Base-by-base conservation (phyloP, 257 asterid species). In the Solanum commersonii region DNA sequence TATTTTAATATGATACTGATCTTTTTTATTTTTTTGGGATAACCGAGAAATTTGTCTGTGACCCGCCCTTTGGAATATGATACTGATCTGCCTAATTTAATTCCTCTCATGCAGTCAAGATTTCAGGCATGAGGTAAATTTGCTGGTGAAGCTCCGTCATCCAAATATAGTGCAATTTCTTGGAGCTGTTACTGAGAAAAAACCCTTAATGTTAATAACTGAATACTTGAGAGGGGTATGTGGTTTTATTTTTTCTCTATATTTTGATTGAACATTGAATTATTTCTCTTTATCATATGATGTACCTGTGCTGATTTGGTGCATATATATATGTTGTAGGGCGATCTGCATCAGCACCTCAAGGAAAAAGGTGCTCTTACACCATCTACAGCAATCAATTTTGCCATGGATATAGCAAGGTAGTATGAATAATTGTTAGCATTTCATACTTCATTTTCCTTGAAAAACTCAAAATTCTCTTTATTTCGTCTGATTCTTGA, bases 61-160 rank as follows among this genome's bases (percentile, higher is more conserved):
- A 42, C 49, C 49, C 5, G 52, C 52, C 16, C 16, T 44, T 44
- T 44, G 52, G 16, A 82, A 16, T 18, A 8, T 81, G n/a, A 67
- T 65, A 40, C 27, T 14, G 40, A 29, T 67, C 44, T 85, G 40
- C 87, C 44, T 68, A 42, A 67, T 65, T 42, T 85, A 22, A 85
- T 88, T 76, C 88, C 87, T 74, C 63, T 63, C 63, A 74, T 92
- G 74, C 96, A 96, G 99, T 84, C 99, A 97, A 94, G 99, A 97
- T 92, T 97, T 96, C 93, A 94, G 98, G 92, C 99, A 97, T 87
- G 98, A 96, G 94, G 99, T 96, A 86, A 95, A 95, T 90, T 94
- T 97, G 95, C 95, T 97, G 63, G 99, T 97, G 92, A 97, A 97
- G 94, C 99, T 97, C 90, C 98, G 99, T 71, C 99, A 97, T 93